These are phyloP conservation scores for Pythium aquatile DNA, from an alignment of 352 stramenopile species.

Conservation along the genomic window DNA sequence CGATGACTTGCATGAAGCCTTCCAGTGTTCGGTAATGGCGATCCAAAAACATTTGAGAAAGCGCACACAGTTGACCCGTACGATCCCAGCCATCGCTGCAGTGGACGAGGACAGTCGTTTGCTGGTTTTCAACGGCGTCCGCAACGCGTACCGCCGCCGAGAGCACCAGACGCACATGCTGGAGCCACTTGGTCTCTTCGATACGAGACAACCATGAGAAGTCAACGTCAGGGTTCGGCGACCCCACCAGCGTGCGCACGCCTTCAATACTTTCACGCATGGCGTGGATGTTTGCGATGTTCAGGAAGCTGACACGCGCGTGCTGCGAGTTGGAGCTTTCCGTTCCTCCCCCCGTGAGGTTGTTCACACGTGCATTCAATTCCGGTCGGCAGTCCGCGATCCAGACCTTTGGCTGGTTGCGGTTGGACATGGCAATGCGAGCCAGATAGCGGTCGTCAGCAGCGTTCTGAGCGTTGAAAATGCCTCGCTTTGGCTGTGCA, in stretches of 20 bases:
- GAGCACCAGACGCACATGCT: slow-evolving; percentile 67
- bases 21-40: slow-evolving; percentile 80
- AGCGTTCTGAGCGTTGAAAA: slow-evolving; percentile 72
- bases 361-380: slow-evolving; percentile 90
- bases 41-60: slow-evolving; percentile 89
- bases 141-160: slow-evolving; percentile 66
- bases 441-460: slow-evolving; percentile 77
- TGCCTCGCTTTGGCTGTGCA: slow-evolving; percentile 82
- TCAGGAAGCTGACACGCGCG: slow-evolving; percentile 78
- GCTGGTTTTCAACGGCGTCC: slow-evolving; percentile 60
- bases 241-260: slow-evolving; percentile 49
- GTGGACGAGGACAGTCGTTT: slow-evolving; percentile 84
- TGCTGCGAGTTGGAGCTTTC: slow-evolving; percentile 82
- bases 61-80: slow-evolving; percentile 78
- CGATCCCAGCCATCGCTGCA: slow-evolving; percentile 93
- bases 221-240: slow-evolving; percentile 52
- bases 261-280: slow-evolving; percentile 87
- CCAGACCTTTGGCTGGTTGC: slow-evolving; percentile 57
- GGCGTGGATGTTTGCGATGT: slow-evolving; percentile 93
- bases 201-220: slow-evolving; percentile 59
- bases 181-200: slow-evolving; percentile 83
- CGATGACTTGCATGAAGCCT: slow-evolving; percentile 79
- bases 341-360: slow-evolving; percentile 86
- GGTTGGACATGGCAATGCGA: slow-evolving; percentile 47
- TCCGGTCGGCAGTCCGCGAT: slow-evolving; percentile 90